Percentiles rank a stretch among this genome's conserved stretches.
Conservation (phyloP, 495 filamentous ascomycete species). For the Lasiosphaeriaceae sp. region DNA sequence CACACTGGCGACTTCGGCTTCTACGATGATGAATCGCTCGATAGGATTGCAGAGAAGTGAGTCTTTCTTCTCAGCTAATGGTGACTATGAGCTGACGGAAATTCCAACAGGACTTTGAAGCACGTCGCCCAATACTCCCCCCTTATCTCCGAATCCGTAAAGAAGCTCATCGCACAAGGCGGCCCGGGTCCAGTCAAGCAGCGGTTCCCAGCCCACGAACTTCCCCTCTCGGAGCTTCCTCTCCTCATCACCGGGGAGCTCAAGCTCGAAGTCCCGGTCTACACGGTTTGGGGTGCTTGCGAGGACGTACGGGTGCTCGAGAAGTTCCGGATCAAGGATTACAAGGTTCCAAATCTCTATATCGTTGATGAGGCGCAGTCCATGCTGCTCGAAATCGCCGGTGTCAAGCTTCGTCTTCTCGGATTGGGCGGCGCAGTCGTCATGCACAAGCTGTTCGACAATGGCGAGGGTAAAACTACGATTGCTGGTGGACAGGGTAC, state of each 20-base stretch:
- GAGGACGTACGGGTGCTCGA: conserved; percentile 98
- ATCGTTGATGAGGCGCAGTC: conserved; percentile 98
- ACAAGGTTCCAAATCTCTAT: conserved; percentile 95
- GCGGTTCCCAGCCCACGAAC: conserved; percentile 68
- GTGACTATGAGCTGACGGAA: conserved; percentile 16
- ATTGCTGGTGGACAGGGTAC: conserved; percentile 98
- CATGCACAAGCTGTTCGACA: conserved; percentile 99
- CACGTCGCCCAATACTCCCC: conserved; percentile 99
- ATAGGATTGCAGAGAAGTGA: conserved; percentile 98
- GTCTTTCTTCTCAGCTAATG: conserved; percentile 27
- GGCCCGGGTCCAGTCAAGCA: conserved; percentile 69
- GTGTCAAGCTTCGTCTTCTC: conserved; percentile 91
- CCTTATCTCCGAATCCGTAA: conserved; percentile 78
- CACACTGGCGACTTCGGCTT: conserved; percentile 99
- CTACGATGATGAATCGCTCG: conserved; percentile 92
- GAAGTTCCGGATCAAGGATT: conserved; percentile 96
- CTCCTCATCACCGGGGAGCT: conserved; percentile 82
- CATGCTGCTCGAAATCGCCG: conserved; percentile 86
- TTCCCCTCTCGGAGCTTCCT: conserved; percentile 94
- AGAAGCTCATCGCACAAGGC: conserved; percentile 70
- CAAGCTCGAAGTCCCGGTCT: conserved; percentile 92
- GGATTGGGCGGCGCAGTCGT: conserved; percentile 95
- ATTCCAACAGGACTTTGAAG: conserved; percentile 72
- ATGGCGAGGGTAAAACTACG: conserved; percentile 94
- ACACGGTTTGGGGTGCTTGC: conserved; percentile 98